Evolutionary conservation across 306 rosid species (phyloP).

Genomic region (Quercus gilva): DNA sequence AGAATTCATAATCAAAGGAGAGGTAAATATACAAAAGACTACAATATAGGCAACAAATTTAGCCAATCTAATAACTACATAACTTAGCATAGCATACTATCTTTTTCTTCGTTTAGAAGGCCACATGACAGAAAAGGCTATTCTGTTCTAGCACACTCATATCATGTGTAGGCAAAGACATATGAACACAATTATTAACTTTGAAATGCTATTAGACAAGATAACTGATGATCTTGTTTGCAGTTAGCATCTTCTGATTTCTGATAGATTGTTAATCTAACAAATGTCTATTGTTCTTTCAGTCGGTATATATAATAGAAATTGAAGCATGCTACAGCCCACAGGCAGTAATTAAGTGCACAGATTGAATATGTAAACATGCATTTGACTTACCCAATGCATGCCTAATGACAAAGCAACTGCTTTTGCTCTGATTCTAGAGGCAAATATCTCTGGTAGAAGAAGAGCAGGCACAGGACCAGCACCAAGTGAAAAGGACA

Average conservation of each 20-base stretch:
- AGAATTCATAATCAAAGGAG: constrained; percentile 1
- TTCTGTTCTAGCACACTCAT: background rate
- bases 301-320: background rate
- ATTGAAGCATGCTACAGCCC: constrained; percentile 11
- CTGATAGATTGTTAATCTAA: background rate
- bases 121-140: background rate
- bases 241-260: background rate
- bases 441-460: constrained; percentile 94
- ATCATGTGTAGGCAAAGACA: background rate
- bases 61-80: background rate
- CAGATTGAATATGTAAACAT: background rate
- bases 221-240: no score
- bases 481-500: constrained; percentile 97
- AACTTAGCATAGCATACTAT: no score
- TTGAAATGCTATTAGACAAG: no score
- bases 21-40: background rate
- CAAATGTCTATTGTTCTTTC: background rate
- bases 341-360: background rate
- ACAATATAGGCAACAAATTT: background rate
- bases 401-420: constrained; percentile 91
- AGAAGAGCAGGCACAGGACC: constrained; percentile 99
- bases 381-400: constrained; percentile 80
- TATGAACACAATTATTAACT: no score
- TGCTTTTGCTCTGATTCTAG: constrained; percentile 96
- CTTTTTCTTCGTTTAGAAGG: background rate